Base-by-base conservation (phyloP, 371 early-diverging fungal species). In the Mortierella sp. region DNA sequence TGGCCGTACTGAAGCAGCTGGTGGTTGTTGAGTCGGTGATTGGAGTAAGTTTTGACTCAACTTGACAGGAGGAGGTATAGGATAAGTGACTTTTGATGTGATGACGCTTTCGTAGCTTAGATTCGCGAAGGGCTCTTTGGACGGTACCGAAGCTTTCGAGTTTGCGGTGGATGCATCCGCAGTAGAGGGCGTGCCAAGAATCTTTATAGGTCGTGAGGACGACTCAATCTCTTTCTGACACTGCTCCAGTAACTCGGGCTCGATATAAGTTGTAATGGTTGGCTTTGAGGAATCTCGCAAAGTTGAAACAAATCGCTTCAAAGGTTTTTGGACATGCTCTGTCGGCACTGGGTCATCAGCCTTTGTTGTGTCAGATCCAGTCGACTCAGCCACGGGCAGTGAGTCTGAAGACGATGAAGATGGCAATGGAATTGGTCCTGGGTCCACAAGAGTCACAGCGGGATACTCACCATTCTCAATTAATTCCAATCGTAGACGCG, bases 61-160 rank as follows among this genome's bases (percentile, higher is more conserved):
- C 57, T 79, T 79, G 59, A 79, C 80, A 7, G 80, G 80, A 1
- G 80, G 80, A 11, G 80, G 80, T 24, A 79, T 79, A 38, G 80
- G 80, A n/a, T 71, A 79, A 43, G 60, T 70, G 6, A 79, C 36
- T 2, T 74, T 63, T 24, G 74, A 73, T 15, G 53, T 63, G 11
- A 74, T 69, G n/a, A 47, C 66, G n/a, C 52, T 58, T 28, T 77
- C 72, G n/a, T 53, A 21, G 21, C 53, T 65, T 21, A 40, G 5
- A 28, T 8, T 32, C 11, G 38, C 22, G 19, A 11, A 38, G 7
- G 33, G 33, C 43, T 41, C 43, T 38, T 60, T 38, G 40, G 38
- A 28, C 16, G 60, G 10, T 16, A 28, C 8, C 9, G 40, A 19
- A 15, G 60, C 10, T 6, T 60, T 38, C 9, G 40, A 9, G 6